These are phyloP conservation scores for Parasarocladium wereldwijsianum DNA, from an alignment of 2,329 filamentous ascomycete genomes.

Conservation along the genomic window DNA sequence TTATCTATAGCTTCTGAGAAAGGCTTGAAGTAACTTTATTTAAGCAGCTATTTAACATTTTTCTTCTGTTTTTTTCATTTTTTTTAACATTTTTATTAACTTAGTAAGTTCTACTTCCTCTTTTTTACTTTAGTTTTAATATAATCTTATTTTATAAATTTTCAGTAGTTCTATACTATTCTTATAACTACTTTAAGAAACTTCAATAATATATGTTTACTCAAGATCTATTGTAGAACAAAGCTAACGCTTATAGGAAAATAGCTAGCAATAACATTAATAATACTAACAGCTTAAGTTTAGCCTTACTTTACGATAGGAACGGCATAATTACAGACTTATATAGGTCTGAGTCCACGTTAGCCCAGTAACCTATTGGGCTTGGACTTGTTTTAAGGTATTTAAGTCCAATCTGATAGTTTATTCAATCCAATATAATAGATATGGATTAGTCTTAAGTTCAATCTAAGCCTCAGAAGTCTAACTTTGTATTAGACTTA, in stretches of 20 bases:
- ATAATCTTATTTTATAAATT: slow-evolving; percentile 4
- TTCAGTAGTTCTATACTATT: too few species aligned
- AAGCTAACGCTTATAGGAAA: too few species aligned
- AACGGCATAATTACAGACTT: too few species aligned
- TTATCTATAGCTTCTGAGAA: slow-evolving; percentile 7
- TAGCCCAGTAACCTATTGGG: too few species aligned
- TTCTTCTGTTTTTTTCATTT: neutral
- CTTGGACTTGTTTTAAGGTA: too few species aligned
- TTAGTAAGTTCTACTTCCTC: slow-evolving; percentile 4
- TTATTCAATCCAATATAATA: neutral
- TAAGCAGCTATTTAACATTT: neutral
- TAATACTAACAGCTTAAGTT: too few species aligned
- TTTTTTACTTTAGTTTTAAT: slow-evolving; percentile 5
- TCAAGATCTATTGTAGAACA: too few species aligned
- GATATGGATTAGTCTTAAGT: neutral
- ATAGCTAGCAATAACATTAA: too few species aligned
- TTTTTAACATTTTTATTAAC: slow-evolving; percentile 1
- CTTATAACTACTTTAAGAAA: slow-evolving; percentile 2
- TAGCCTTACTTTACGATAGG: too few species aligned
- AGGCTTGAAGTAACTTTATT: neutral
- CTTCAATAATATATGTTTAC: too few species aligned
- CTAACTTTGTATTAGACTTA: neutral
- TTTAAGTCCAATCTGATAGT: neutral
- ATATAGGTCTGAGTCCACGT: too few species aligned
- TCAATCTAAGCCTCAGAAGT: neutral